These are phyloP conservation scores for Pelargonium myrrhifolium DNA, from an alignment of 441 rosid genomes.

Conservation along the genomic window DNA sequence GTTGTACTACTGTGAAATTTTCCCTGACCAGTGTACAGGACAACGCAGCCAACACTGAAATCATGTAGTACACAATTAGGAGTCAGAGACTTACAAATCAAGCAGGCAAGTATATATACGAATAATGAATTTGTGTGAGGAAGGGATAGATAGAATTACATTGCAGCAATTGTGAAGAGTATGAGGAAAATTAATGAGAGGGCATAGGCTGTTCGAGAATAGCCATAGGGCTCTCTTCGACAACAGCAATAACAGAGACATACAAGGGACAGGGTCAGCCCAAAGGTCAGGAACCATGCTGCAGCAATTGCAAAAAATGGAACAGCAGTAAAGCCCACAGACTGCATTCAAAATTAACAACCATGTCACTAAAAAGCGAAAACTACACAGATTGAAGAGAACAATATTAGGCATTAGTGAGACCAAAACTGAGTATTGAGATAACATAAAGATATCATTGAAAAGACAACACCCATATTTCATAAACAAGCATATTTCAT, in stretches of 20 bases:
- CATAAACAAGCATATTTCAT: background rate
- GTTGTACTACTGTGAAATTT: slow-evolving; percentile 42
- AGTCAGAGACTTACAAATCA: background rate
- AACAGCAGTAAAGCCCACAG: slow-evolving; percentile 51
- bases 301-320: slow-evolving; percentile 45
- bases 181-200: slow-evolving; percentile 45
- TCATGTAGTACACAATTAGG: slow-evolving; percentile 27
- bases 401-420: background rate
- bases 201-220: slow-evolving; percentile 39
- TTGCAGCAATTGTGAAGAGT: slow-evolving; percentile 48
- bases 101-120: background rate
- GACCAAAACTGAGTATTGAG: background rate
- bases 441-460: background rate
- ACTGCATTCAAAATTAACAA: slow-evolving; percentile 33
- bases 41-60: slow-evolving; percentile 37
- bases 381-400: background rate
- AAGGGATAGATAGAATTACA: slow-evolving; percentile 29
- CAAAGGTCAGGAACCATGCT: slow-evolving; percentile 52
- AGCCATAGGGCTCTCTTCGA: slow-evolving; percentile 27
- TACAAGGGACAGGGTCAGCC: slow-evolving; percentile 38
- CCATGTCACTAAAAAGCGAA: background rate
- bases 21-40: slow-evolving; percentile 52
- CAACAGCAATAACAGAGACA: slow-evolving; percentile 60
- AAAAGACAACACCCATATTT: background rate
- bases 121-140: background rate